Percentiles rank a stretch among this genome's conserved stretches.
Evolutionary conservation across 1,284 basidiomycete species (phyloP).

Genomic region (Tilletia horrida): DNA sequence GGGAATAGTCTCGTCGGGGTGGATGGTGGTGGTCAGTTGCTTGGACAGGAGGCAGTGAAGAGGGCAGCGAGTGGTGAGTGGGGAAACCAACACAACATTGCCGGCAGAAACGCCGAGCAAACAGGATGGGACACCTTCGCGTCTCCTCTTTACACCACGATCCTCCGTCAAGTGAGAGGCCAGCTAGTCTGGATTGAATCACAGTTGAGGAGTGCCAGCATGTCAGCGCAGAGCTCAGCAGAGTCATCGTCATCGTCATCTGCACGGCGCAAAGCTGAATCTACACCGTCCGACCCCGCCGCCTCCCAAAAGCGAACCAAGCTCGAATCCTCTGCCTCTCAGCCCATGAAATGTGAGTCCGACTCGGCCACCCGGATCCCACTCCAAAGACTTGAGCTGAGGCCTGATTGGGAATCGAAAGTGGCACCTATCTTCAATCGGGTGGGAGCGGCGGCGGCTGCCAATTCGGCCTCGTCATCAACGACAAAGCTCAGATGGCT

Average conservation of each 20-base stretch:
- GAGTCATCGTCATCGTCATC: not conserved
- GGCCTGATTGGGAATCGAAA: not conserved
- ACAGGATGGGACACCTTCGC: too few species aligned
- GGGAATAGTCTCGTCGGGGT: not conserved
- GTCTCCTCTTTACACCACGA: too few species aligned
- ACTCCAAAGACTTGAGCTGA: not conserved
- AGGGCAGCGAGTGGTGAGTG: not conserved
- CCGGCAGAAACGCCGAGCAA: not conserved
- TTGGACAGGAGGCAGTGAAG: too few species aligned
- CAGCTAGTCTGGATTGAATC: too few species aligned
- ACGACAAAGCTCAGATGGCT: slow-evolving; percentile 7
- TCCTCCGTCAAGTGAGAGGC: too few species aligned
- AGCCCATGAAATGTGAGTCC: slow-evolving; percentile 14
- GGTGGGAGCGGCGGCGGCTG: not conserved
- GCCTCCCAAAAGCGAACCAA: not conserved
- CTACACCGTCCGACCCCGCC: not conserved
- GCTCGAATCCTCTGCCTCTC: not conserved
- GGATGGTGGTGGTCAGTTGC: too few species aligned
- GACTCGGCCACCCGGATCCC: not conserved
- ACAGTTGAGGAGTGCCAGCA: too few species aligned
- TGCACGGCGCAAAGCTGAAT: not conserved
- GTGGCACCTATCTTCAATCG: slow-evolving; percentile 13
- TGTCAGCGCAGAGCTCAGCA: not conserved
- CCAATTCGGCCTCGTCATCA: not conserved
- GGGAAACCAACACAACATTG: slow-evolving; percentile 2